These are phyloP conservation scores for Starmerella scarabaei DNA, from an alignment of 805 yeast genomes.

Conservation along the genomic window DNA sequence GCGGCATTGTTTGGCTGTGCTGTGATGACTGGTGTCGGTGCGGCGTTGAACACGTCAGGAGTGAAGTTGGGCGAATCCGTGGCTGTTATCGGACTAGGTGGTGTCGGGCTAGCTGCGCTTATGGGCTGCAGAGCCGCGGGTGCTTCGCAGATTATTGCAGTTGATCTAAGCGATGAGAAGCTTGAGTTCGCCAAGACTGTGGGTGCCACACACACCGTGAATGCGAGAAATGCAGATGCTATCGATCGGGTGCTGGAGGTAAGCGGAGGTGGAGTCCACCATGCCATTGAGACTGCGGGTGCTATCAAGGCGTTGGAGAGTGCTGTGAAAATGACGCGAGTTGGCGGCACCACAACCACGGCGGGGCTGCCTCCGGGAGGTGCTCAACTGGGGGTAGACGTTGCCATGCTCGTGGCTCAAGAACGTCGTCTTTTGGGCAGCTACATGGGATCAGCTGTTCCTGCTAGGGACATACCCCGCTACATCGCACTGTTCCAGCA, in stretches of 20 bases:
- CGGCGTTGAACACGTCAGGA: constrained; percentile 86
- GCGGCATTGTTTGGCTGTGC: constrained; percentile 95
- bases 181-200: constrained; percentile 72
- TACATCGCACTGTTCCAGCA: constrained; percentile 72
- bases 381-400: constrained; percentile 67
- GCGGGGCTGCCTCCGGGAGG: constrained; percentile 99
- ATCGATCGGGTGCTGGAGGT: constrained; percentile 63
- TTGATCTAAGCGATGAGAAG: constrained; percentile 76
- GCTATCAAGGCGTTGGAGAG: constrained; percentile 86
- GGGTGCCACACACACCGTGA: constrained; percentile 90
- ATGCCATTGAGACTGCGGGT: constrained; percentile 96
- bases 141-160: constrained; percentile 65
- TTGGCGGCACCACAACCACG: constrained; percentile 87
- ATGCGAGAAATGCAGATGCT: constrained; percentile 65
- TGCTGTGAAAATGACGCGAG: constrained; percentile 92
- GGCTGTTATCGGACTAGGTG: constrained; percentile 94
- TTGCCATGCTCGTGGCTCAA: constrained; percentile 97
- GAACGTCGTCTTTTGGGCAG: constrained; percentile 95
- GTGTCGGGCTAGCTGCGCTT: constrained; percentile 89
- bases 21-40: constrained; percentile 96
- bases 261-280: constrained; percentile 95
- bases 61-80: constrained; percentile 84
- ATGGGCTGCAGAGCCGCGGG: constrained; percentile 82
- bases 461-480: constrained; percentile 86
- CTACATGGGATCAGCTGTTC: constrained; percentile 96